phyloP scores from a whole-genome alignment of 2,329 filamentous ascomycete genomes.

The Gliomastix tumulicola region DNA sequence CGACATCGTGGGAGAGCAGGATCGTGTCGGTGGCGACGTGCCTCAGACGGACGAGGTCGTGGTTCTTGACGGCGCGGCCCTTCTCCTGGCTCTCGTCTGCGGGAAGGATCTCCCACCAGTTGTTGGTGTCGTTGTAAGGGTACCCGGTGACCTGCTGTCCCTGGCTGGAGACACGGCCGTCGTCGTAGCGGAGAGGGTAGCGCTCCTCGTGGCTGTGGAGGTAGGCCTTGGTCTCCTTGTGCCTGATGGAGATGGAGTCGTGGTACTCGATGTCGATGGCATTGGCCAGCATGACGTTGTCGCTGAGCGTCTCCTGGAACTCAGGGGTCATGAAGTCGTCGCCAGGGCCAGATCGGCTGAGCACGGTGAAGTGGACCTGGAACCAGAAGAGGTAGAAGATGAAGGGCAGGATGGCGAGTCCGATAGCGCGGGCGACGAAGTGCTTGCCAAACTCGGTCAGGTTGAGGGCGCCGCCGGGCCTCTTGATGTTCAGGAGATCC shows the following conservation, averaged over 20 bases:
- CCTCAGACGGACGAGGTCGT: constrained; percentile 78
- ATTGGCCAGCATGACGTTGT: constrained; percentile 88
- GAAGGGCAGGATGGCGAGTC: constrained; percentile 85
- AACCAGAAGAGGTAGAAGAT: constrained; percentile 99
- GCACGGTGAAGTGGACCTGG: constrained; percentile 94
- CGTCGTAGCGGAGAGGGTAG: constrained; percentile 93
- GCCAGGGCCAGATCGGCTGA: constrained; percentile 82
- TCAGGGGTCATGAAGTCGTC: constrained; percentile 99
- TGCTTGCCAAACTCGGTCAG: constrained; percentile 81
- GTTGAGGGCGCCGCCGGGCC: constrained; percentile 71
- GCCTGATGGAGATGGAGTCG: constrained; percentile 77
- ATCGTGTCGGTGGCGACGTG: constrained; percentile 81
- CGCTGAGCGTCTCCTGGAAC: constrained; percentile 93
- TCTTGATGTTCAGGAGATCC: constrained; percentile 86
- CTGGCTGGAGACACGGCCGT: constrained; percentile 94
- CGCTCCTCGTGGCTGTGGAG: constrained; percentile 86
- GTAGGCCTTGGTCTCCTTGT: constrained; percentile 97
- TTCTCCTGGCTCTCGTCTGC: constrained; percentile 48
- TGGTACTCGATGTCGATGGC: constrained; percentile 84
- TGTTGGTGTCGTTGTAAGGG: constrained; percentile 97
- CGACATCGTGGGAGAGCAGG: constrained; percentile 91
- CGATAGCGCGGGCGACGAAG: constrained; percentile 79
- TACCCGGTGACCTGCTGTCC: constrained; percentile 98
- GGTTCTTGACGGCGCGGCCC: constrained; percentile 67
- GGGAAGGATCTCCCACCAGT: constrained; percentile 92